Evolutionary conservation across 306 rosid genomes (phyloP).

Genomic region (Clitoria ternatea): DNA sequence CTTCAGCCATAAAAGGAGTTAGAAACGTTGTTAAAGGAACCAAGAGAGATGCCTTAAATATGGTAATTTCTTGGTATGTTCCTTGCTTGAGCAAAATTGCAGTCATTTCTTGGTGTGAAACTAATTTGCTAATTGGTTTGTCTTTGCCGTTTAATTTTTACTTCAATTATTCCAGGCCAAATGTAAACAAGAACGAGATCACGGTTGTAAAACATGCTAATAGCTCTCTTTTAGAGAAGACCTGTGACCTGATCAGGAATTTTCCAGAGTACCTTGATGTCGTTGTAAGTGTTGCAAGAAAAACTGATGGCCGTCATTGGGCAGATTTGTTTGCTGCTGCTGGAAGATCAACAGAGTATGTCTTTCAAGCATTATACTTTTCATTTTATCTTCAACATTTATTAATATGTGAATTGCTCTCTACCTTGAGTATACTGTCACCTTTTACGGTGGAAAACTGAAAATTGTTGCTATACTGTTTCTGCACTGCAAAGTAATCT

Average conservation of each 20-base stretch:
- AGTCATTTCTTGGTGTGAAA: background rate
- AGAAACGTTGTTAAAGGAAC: background rate
- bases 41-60: background rate
- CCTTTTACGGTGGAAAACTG: constrained; percentile 8
- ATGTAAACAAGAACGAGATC: constrained; percentile 58
- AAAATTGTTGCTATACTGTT: constrained; percentile 13
- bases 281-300: constrained; percentile 97
- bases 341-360: constrained; percentile 94
- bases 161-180: constrained; percentile 58
- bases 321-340: constrained; percentile 93
- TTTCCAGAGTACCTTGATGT: constrained; percentile 93
- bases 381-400: constrained; percentile 18
- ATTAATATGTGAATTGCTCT: constrained; percentile 4
- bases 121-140: background rate
- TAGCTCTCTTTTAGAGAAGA: constrained; percentile 84
- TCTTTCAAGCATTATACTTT: constrained; percentile 25
- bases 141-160: constrained; percentile 23
- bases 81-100: constrained; percentile 19
- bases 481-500: background rate
- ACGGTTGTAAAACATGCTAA: constrained; percentile 44
- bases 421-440: background rate
- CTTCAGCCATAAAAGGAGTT: background rate
- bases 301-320: constrained; percentile 99
- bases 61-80: constrained; percentile 23
- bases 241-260: constrained; percentile 83